Conservation (phyloP, 2,329 filamentous ascomycete species). For the Lasiodiplodia citricola region DNA sequence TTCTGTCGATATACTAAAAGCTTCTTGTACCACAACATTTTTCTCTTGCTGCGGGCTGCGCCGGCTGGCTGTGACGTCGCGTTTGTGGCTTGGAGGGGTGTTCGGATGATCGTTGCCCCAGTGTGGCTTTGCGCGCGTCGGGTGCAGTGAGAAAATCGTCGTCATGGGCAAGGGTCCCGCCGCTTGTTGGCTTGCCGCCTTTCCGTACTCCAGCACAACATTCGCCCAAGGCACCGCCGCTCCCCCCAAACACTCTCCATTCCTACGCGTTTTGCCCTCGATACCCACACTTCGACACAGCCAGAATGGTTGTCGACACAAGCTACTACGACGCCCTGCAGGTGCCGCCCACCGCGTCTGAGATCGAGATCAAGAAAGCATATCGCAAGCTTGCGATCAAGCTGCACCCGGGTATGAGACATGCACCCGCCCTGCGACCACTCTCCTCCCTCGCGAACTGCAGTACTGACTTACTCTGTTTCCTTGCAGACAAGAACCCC, state of each 20-base stretch:
- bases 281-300: slow-evolving; percentile 34
- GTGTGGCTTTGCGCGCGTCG: slow-evolving; percentile 17
- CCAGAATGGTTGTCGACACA: slow-evolving; percentile 81
- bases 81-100: slow-evolving; percentile 14
- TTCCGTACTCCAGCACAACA: slow-evolving; percentile 17
- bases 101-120: slow-evolving; percentile 21
- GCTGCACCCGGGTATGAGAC: slow-evolving; percentile 76
- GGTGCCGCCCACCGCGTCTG: slow-evolving; percentile 82
- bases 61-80: slow-evolving; percentile 3
- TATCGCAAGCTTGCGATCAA: slow-evolving; percentile 91
- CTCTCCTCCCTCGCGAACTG: slow-evolving; percentile 13
- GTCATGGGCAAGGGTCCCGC: slow-evolving; percentile 25
- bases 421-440: neutral
- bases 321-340: slow-evolving; percentile 86
- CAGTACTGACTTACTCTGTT: neutral
- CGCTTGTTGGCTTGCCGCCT: slow-evolving; percentile 18
- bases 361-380: slow-evolving; percentile 95
- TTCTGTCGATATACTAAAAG: slow-evolving; percentile 25
- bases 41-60: neutral
- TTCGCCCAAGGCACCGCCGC: slow-evolving; percentile 2
- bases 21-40: neutral
- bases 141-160: slow-evolving; percentile 18
- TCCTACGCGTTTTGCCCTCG: neutral
- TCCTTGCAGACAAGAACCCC: slow-evolving; percentile 84
- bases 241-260: neutral